Base-by-base conservation (phyloP, 164 flowering plant genomes). In the Pachysandra terminalis region DNA sequence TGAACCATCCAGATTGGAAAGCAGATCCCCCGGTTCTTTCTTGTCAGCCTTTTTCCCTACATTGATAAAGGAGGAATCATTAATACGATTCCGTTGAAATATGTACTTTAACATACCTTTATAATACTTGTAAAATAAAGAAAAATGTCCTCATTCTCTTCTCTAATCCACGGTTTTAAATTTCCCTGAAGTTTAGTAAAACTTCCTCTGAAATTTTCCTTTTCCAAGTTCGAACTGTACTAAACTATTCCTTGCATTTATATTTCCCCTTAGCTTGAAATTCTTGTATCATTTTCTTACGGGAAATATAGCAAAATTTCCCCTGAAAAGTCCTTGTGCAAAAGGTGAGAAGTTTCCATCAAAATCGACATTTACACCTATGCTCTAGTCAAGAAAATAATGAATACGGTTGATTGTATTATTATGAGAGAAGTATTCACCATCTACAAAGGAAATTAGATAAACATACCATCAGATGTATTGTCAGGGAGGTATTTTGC, bases 401-500 rank as follows among this genome's bases (percentile, higher is more conserved):
- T 13, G 12, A 49, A 54, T 25, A 32, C 19, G 16, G 22, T 64
- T 40, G 19, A 15, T 1, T 62, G 26, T 21, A 19, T 23, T 22
- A 21, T 17, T 45, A 7, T 45, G 16, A 19, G 21, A 10, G 41
- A 23, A 62, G 65, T 37, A 32, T 32, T 32, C 7, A 7, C 37
- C 3, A 32, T 64, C 54, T 27, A 6, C 3, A 41, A 28, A 13
- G 49, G 52, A 52, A 64, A 35, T n/a, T 13, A 56, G n/a, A 19
- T 67, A 16, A 1, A 72, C 85, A n/a, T 81, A 92, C 98, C 98
- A 74, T 95, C 97, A 70, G 94, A 81, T 63, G 95, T 68, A 13
- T 96, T 80, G 35, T 92, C 96, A 8, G 97, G 98, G 19, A 92
- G 87, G 77, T 82, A 92, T 57, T 92, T 95, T 63, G 98, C 97